Evolutionary conservation across 73 alveolate genomes (phyloP).

Genomic region (Uronychia binucleata): DNA sequence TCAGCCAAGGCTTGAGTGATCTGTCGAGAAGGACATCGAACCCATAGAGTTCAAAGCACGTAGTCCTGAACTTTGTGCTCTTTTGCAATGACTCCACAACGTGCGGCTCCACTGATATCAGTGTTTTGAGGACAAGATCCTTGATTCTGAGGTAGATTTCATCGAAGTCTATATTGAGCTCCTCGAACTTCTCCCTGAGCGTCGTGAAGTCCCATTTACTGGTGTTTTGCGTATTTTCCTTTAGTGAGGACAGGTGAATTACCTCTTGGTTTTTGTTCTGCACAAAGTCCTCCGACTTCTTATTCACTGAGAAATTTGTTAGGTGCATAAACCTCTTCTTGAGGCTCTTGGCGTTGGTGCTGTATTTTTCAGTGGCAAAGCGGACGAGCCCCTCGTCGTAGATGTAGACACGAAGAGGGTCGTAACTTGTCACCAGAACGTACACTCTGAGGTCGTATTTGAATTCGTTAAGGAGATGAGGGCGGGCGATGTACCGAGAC

Average conservation of each 20-base stretch:
- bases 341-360: conserved; percentile 5
- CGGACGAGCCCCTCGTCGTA: conserved; percentile 98
- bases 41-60: conserved; percentile 94
- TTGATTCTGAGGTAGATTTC: conserved; percentile 30
- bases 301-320: conserved; percentile 67
- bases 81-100: conserved; percentile 32
- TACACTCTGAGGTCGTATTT: conserved; percentile 94
- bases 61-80: conserved; percentile 61
- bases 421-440: conserved; percentile 90
- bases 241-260: background rate
- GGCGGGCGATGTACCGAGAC: conserved; percentile 87
- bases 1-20: conserved; percentile 88
- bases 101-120: conserved; percentile 62
- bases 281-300: conserved; percentile 63
- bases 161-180: conserved; percentile 48
- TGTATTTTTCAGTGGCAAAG: conserved; percentile 95
- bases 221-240: conserved; percentile 44
- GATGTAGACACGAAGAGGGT: conserved; percentile 95
- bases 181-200: conserved; percentile 39
- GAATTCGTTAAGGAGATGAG: conserved; percentile 92
- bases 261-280: conserved; percentile 66
- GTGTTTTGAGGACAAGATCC: conserved; percentile 16
- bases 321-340: conserved; percentile 61
- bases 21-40: conserved; percentile 90
- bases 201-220: conserved; percentile 68